A percentile compares a stretch with the other conserved stretches of the same genome.
Conservation (phyloP, 2,329 filamentous ascomycete genomes). For the Fusarium cicatricum region DNA sequence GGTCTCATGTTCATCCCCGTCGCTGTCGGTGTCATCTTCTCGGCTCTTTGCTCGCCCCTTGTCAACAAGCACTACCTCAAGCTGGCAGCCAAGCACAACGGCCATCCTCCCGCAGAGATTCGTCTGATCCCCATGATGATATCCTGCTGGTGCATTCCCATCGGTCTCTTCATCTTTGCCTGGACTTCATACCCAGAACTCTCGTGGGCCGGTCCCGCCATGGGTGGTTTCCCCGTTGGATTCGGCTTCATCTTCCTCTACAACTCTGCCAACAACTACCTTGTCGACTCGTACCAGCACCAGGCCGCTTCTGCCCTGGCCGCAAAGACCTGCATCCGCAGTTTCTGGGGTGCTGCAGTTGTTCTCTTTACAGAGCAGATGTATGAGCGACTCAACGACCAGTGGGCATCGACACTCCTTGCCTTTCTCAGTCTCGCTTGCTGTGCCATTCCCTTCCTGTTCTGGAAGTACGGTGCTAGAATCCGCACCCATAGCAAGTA, state of each 20-base stretch:
- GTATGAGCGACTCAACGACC: slow-evolving; percentile 75
- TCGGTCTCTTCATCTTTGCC: slow-evolving; percentile 66
- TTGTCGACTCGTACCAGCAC: slow-evolving; percentile 69
- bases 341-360: slow-evolving; percentile 79
- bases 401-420: slow-evolving; percentile 78
- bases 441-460: slow-evolving; percentile 83
- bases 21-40: slow-evolving; percentile 75
- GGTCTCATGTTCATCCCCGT: slow-evolving; percentile 90
- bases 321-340: slow-evolving; percentile 81
- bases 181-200: slow-evolving; percentile 70
- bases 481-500: slow-evolving; percentile 77
- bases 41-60: slow-evolving; percentile 71
- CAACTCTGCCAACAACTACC: slow-evolving; percentile 80
- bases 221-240: slow-evolving; percentile 76
- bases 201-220: slow-evolving; percentile 74
- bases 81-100: slow-evolving; percentile 68
- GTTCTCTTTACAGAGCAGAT: slow-evolving; percentile 86
- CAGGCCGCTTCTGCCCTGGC: slow-evolving; percentile 84
- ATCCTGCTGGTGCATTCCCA: slow-evolving; percentile 75
- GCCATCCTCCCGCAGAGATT: slow-evolving; percentile 78
- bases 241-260: slow-evolving; percentile 88
- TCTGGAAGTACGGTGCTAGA: slow-evolving; percentile 77
- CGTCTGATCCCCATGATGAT: slow-evolving; percentile 86
- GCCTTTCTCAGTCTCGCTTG: slow-evolving; percentile 79
- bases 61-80: slow-evolving; percentile 85